phyloP scores from a whole-genome alignment of 108 stramenopile species.

The Epipyxis sp. region DNA sequence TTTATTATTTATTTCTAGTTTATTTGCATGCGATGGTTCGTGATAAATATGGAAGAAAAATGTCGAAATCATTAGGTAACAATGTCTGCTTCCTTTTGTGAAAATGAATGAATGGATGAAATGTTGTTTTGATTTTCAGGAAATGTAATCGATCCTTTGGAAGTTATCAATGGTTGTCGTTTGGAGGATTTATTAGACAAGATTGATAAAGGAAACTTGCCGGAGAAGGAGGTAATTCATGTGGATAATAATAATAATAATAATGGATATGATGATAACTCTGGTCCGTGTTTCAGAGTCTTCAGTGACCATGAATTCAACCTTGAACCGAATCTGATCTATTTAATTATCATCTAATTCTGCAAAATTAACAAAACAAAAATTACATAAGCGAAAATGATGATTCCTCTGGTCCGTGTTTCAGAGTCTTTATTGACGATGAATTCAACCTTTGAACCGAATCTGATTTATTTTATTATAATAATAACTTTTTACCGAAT shows the following conservation, averaged over 20 bases:
- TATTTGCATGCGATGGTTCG: conserved; percentile 99
- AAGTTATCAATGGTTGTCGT: conserved; percentile 90
- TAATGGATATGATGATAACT: background rate
- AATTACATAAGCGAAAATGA: background rate
- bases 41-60: conserved; percentile 97
- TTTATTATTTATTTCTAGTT: too few relatives aligned
- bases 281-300: conserved; percentile 13
- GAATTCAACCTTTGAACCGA: conserved; percentile 17
- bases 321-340: conserved; percentile 15
- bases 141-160: conserved; percentile 98
- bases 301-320: conserved; percentile 9
- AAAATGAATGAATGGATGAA: too few relatives aligned
- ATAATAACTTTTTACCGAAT: background rate
- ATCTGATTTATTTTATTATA: background rate
- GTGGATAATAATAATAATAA: background rate
- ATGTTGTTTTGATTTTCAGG: too few relatives aligned
- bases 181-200: conserved; percentile 74
- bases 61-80: conserved; percentile 97
- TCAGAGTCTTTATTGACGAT: background rate
- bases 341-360: background rate
- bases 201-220: conserved; percentile 87
- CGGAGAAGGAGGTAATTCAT: conserved; percentile 82
- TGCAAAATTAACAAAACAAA: background rate
- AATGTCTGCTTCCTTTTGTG: too few relatives aligned
- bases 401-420: conserved; percentile 17